Conservation (phyloP, 2,329 filamentous ascomycete species). For the Pseudofabraea citricarpa region DNA sequence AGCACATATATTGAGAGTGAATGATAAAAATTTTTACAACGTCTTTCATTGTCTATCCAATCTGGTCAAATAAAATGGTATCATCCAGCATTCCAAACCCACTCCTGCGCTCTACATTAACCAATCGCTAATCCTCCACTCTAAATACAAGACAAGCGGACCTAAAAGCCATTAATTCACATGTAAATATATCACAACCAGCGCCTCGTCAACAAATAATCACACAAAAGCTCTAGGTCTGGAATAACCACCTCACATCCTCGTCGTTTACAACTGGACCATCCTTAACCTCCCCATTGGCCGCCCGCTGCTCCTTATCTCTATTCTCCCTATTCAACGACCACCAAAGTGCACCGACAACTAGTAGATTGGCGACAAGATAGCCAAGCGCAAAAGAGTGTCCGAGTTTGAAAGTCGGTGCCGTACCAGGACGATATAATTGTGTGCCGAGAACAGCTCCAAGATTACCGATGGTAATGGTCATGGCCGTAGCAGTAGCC, state of each 20-base stretch:
- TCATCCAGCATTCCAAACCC: too few species aligned
- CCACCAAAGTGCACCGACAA: constrained; percentile 47
- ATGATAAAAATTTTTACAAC: too few species aligned
- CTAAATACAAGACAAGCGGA: too few species aligned
- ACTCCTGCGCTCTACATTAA: too few species aligned
- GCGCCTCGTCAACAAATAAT: too few species aligned
- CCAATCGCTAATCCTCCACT: too few species aligned
- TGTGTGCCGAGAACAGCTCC: constrained; percentile 67
- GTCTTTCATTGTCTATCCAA: too few species aligned
- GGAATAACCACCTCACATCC: constrained; percentile 63
- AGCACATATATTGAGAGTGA: too few species aligned
- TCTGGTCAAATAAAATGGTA: too few species aligned
- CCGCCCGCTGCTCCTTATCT: constrained; percentile 38
- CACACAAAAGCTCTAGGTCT: constrained; percentile 25
- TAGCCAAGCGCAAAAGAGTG: constrained; percentile 65
- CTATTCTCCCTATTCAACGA: constrained; percentile 54
- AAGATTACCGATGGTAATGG: constrained; percentile 66
- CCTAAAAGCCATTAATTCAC: too few species aligned
- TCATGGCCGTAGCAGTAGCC: constrained; percentile 63
- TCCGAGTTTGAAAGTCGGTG: constrained; percentile 60
- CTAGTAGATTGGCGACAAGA: constrained; percentile 50
- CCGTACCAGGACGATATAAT: constrained; percentile 56
- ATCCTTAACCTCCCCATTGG: constrained; percentile 48
- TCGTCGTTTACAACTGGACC: constrained; percentile 51
- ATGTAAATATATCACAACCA: too few species aligned